phyloP scores from a whole-genome alignment of 106 monocot genomes.

The Alisma plantagoaquatica region DNA sequence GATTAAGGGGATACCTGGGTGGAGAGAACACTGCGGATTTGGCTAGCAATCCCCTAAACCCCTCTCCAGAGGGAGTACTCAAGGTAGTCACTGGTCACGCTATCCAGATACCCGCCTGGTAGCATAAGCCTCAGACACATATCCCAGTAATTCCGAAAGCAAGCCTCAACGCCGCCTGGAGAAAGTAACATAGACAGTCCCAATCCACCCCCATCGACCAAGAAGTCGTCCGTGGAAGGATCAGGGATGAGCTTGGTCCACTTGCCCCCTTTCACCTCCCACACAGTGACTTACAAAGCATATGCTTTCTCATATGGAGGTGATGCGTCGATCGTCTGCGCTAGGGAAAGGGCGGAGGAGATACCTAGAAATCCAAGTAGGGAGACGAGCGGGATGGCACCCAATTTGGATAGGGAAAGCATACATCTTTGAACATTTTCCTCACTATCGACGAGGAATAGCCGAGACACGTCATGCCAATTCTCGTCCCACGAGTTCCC shows the following conservation, averaged over 20 bases:
- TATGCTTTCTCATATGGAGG: not conserved
- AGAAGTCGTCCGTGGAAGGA: constrained; percentile 19
- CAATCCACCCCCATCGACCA: constrained; percentile 1
- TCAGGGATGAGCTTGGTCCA: constrained; percentile 33
- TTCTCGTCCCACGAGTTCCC: constrained; percentile 1
- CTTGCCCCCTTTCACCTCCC: constrained; percentile 62
- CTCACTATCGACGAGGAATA: not conserved
- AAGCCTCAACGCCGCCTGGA: not conserved
- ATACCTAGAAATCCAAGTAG: not conserved
- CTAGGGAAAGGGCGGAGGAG: not conserved
- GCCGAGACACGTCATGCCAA: not conserved
- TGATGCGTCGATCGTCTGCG: not conserved
- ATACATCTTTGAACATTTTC: no score
- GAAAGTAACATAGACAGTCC: not conserved
- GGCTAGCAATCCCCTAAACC: constrained; percentile 86
- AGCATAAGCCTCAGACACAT: constrained; percentile 42
- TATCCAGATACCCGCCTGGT: constrained; percentile 74
- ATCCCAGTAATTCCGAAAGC: constrained; percentile 28
- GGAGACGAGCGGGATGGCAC: not conserved
- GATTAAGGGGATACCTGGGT: no score
- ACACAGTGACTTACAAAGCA: constrained; percentile 11
- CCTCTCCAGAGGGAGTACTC: constrained; percentile 92
- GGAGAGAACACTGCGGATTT: constrained; percentile 83
- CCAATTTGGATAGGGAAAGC: no score
- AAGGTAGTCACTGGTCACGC: constrained; percentile 77